These are phyloP conservation scores for Prunus campanulata DNA, from an alignment of 306 rosid species.

Conservation along the genomic window DNA sequence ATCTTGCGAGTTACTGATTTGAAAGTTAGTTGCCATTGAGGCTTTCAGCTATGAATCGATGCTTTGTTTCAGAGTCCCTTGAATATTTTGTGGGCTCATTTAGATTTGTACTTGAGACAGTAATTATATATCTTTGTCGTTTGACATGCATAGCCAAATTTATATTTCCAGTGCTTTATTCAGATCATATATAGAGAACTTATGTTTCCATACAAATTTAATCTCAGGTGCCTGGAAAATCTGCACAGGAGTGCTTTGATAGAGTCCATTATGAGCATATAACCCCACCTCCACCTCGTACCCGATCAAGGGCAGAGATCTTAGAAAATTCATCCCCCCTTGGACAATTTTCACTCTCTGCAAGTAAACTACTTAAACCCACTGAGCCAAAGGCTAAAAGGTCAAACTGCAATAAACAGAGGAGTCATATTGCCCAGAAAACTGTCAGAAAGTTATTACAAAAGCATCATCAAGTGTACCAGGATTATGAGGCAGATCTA, in stretches of 20 bases:
- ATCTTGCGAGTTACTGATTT: neutral
- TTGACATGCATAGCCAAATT: constrained; percentile 11
- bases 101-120: neutral
- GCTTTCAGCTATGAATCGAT: neutral
- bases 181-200: neutral
- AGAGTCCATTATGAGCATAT: constrained; percentile 51
- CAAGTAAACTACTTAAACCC: constrained; percentile 62
- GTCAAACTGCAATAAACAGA: constrained; percentile 37
- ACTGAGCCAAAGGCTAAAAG: constrained; percentile 29
- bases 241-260: constrained; percentile 90
- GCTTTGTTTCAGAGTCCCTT: neutral
- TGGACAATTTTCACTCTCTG: constrained; percentile 50
- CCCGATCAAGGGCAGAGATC: constrained; percentile 56
- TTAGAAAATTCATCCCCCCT: constrained; percentile 43
- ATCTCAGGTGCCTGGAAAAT: constrained; percentile 81
- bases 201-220: constrained; percentile 21
- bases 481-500: constrained; percentile 57
- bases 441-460: constrained; percentile 45
- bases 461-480: constrained; percentile 34
- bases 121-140: constrained; percentile 1
- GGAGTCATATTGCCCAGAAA: constrained; percentile 47
- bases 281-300: constrained; percentile 65
- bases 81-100: neutral
- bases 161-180: neutral
- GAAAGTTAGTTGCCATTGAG: neutral